phyloP scores from a whole-genome alignment of 164 flowering plant genomes.

The Macadamia integrifolia region DNA sequence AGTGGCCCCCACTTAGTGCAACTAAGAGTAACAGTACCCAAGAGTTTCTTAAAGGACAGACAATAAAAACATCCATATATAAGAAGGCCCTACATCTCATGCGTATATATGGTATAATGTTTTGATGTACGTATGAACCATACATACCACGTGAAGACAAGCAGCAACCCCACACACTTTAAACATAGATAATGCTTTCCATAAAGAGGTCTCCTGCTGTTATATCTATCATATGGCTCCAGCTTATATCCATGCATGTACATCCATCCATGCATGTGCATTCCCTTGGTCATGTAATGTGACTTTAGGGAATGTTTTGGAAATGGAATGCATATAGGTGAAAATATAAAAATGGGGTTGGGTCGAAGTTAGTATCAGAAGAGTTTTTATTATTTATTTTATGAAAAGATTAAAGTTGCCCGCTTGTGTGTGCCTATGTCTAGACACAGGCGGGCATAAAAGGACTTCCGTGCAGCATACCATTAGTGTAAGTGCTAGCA shows the following conservation, averaged over 20 bases:
- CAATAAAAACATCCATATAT: conserved; percentile 15
- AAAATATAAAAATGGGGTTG: neutral
- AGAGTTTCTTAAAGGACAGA: conserved; percentile 28
- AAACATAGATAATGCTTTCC: no score
- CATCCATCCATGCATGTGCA: neutral
- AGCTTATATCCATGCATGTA: conserved; percentile 4
- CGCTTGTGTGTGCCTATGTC: no score
- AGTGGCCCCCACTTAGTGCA: conserved; percentile 40
- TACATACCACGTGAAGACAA: neutral
- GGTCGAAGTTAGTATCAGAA: neutral
- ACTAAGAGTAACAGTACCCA: conserved; percentile 20
- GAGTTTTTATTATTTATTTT: neutral
- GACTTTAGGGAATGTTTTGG: neutral
- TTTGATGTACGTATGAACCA: neutral
- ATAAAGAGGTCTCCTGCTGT: no score
- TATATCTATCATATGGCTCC: no score
- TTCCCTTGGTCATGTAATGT: neutral
- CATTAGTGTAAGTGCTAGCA: no score
- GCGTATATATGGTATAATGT: neutral
- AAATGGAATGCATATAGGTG: neutral
- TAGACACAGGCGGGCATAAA: no score
- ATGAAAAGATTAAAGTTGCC: no score
- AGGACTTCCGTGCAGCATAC: no score
- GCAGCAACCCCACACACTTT: neutral
- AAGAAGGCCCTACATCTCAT: neutral